These are phyloP conservation scores for Neurospora sp. DNA, from an alignment of 495 filamentous ascomycete genomes.

Conservation along the genomic window DNA sequence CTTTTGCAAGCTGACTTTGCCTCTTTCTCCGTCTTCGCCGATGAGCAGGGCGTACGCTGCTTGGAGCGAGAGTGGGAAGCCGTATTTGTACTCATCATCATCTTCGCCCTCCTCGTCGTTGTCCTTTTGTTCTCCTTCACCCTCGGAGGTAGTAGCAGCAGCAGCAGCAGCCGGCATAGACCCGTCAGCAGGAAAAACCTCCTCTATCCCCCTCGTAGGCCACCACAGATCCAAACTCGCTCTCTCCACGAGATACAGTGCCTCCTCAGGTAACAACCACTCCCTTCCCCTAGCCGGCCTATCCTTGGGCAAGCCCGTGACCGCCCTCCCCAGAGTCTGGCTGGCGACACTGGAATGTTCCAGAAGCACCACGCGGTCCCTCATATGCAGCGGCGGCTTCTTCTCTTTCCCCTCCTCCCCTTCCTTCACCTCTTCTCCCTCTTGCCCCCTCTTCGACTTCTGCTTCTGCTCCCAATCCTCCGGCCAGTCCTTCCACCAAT, in stretches of 20 bases:
- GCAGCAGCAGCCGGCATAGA: neutral
- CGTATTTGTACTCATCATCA: slow-evolving; percentile 44
- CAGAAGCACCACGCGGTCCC: slow-evolving; percentile 41
- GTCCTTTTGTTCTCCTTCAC: slow-evolving; percentile 13
- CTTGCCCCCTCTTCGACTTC: neutral
- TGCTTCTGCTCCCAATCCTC: slow-evolving; percentile 25
- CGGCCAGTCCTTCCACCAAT: slow-evolving; percentile 27
- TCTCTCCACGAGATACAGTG: slow-evolving; percentile 77
- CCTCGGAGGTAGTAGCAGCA: slow-evolving; percentile 2
- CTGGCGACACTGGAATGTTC: slow-evolving; percentile 32
- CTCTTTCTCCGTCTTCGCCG: slow-evolving; percentile 50
- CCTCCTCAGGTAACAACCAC: slow-evolving; percentile 89
- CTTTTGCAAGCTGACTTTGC: slow-evolving; percentile 59
- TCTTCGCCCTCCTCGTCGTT: slow-evolving; percentile 11
- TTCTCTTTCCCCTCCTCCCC: slow-evolving; percentile 16
- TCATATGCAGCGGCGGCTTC: slow-evolving; percentile 28
- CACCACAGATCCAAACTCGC: slow-evolving; percentile 80
- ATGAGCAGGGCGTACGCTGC: slow-evolving; percentile 77
- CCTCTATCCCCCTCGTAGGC: slow-evolving; percentile 41
- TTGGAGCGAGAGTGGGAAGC: slow-evolving; percentile 78
- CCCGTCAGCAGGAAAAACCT: slow-evolving; percentile 21
- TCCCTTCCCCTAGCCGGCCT: slow-evolving; percentile 43
- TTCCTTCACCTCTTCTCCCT: no score
- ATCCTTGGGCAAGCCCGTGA: slow-evolving; percentile 31
- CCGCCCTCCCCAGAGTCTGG: slow-evolving; percentile 32